Conservation (phyloP, 345 rosid species). For the Dovyalis caffra region DNA sequence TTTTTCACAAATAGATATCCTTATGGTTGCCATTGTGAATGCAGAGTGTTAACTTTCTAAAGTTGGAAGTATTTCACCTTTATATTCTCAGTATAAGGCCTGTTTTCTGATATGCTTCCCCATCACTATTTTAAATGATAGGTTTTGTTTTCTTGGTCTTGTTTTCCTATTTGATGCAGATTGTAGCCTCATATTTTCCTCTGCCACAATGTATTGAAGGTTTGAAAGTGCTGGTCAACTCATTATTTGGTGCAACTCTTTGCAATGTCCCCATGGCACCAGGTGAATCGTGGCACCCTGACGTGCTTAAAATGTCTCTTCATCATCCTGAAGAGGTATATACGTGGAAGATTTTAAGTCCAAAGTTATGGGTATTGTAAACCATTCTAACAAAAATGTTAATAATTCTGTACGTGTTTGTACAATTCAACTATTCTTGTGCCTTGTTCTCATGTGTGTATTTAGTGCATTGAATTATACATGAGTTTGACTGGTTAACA, state of each 20-base stretch:
- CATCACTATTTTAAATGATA: not conserved
- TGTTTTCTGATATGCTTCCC: not conserved
- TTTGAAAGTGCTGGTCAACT: conserved; percentile 65
- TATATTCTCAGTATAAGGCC: not conserved
- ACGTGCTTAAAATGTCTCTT: conserved; percentile 78
- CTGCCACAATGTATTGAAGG: conserved; percentile 84
- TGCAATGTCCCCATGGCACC: conserved; percentile 57
- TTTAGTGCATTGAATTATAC: too few relatives aligned
- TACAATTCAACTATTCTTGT: not conserved
- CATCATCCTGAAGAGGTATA: conserved; percentile 91
- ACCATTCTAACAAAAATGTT: not conserved
- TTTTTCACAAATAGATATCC: not conserved
- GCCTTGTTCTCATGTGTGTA: too few relatives aligned
- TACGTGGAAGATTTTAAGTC: conserved; percentile 7
- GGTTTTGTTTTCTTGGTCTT: not conserved
- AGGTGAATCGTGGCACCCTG: conserved; percentile 97
- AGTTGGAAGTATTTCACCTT: conserved; percentile 9
- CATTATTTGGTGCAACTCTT: conserved; percentile 82
- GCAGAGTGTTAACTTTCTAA: not conserved
- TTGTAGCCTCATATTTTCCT: conserved; percentile 85
- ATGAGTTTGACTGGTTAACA: too few relatives aligned
- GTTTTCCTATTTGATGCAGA: conserved; percentile 42
- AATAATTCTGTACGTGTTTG: not conserved
- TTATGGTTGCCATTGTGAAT: not conserved
- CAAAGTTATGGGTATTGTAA: not conserved